Percentiles rank a stretch among this genome's conserved stretches.
phyloP scores from a whole-genome alignment of 2,329 filamentous ascomycete species.

The Fonsecaea nubica region DNA sequence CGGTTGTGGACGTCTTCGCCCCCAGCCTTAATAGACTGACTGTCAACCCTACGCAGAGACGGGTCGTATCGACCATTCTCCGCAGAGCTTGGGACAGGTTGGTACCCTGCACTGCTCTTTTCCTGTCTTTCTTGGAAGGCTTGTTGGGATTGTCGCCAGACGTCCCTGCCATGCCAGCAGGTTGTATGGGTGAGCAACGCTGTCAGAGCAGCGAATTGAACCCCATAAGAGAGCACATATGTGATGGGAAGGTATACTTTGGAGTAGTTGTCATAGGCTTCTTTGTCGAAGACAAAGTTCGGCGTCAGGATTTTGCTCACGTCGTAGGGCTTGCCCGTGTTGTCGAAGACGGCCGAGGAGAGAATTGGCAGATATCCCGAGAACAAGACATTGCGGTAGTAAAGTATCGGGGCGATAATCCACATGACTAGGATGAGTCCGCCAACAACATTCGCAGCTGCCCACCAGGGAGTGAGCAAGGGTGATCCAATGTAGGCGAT shows the following conservation, averaged over 20 bases:
- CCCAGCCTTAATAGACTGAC: constrained; percentile 40
- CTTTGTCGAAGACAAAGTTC: constrained; percentile 77
- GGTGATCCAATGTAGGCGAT: constrained; percentile 87
- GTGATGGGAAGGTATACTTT: constrained; percentile 85
- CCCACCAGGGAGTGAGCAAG: constrained; percentile 83
- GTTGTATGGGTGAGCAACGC: constrained; percentile 80
- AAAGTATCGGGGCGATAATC: constrained; percentile 78
- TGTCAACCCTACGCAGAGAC: constrained; percentile 23
- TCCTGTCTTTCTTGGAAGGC: constrained; percentile 69
- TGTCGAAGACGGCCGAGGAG: constrained; percentile 84
- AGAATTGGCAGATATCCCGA: constrained; percentile 87
- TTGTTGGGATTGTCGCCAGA: constrained; percentile 75
- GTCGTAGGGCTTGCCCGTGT: constrained; percentile 78
- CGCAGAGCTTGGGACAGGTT: constrained; percentile 54
- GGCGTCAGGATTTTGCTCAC: constrained; percentile 78
- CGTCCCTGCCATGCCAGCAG: constrained; percentile 85
- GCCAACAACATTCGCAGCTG: constrained; percentile 81
- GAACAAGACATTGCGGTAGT: constrained; percentile 80
- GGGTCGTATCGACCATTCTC: constrained; percentile 16
- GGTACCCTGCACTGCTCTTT: constrained; percentile 60
- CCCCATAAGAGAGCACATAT: constrained; percentile 83
- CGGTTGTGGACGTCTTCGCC: constrained; percentile 84
- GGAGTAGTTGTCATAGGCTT: constrained; percentile 80
- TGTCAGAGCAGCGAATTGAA: constrained; percentile 83
- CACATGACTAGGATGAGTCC: constrained; percentile 84